Conservation (phyloP, 768 basidiomycete species). For the Mycena metata region DNA sequence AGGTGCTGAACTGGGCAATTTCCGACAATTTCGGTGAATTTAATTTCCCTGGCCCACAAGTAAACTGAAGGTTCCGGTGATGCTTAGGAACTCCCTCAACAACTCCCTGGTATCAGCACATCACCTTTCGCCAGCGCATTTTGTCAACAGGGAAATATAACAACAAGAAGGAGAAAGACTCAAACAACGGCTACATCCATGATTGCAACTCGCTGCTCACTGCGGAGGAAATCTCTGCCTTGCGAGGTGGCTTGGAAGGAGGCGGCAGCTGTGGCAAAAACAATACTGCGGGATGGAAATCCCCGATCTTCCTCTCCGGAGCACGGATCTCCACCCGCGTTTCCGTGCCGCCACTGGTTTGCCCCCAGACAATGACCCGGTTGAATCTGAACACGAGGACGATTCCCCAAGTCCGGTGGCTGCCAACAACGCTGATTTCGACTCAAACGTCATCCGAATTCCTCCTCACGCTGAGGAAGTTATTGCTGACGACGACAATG, state of each 20-base stretch:
- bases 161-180: constrained; percentile 22
- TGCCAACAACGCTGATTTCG: background rate
- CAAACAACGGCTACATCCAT: constrained; percentile 18
- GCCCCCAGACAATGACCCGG: no score
- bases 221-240: constrained; percentile 6
- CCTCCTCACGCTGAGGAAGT: background rate
- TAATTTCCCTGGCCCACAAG: no score
- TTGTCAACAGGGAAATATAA: constrained; percentile 24
- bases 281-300: constrained; percentile 4
- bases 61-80: no score
- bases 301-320: constrained; percentile 6
- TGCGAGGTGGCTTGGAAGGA: constrained; percentile 19
- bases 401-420: background rate
- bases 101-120: no score
- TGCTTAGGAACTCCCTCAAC: no score
- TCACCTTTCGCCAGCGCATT: constrained; percentile 19
- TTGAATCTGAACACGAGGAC: background rate
- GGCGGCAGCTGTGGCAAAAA: constrained; percentile 9
- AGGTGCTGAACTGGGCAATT: no score
- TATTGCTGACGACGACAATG: background rate
- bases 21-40: no score
- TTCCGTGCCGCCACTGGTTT: background rate
- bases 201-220: constrained; percentile 15
- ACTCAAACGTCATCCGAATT: background rate
- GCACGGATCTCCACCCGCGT: constrained; percentile 4